phyloP scores from a whole-genome alignment of 1,284 basidiomycete genomes.

The Sphaerobolus stellatus region DNA sequence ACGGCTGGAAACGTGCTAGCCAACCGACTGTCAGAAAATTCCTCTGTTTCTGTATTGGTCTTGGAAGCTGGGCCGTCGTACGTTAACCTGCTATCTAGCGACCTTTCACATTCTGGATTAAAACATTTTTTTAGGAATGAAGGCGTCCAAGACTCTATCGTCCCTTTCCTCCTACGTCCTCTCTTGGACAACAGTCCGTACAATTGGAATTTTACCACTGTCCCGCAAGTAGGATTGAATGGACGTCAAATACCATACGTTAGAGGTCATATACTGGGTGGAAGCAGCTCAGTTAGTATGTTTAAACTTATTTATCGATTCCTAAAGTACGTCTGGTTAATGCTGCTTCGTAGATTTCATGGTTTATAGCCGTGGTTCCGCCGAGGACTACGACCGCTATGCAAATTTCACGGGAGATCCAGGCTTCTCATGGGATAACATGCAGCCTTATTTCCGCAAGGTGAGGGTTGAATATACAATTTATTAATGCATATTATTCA shows the following conservation, averaged over 20 bases:
- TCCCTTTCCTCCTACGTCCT: background rate
- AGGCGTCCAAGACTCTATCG: background rate
- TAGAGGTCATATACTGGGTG: conserved; percentile 3
- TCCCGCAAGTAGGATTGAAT: background rate
- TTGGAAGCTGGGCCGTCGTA: background rate
- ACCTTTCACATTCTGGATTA: too few relatives aligned
- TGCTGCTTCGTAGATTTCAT: conserved; percentile 8
- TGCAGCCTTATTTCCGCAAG: conserved; percentile 2
- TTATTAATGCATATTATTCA: too few relatives aligned
- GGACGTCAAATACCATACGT: background rate
- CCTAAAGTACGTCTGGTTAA: background rate
- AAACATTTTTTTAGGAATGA: too few relatives aligned
- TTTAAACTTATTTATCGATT: background rate
- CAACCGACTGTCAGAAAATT: background rate
- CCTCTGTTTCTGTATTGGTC: background rate
- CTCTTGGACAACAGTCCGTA: background rate
- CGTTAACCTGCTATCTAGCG: background rate
- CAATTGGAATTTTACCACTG: conserved; percentile 6
- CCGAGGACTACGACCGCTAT: conserved; percentile 8
- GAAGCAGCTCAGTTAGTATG: conserved; percentile 5
- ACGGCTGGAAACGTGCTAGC: background rate
- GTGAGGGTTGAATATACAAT: background rate
- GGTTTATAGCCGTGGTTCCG: conserved; percentile 8
- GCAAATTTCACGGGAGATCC: conserved; percentile 2
- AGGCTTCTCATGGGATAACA: conserved; percentile 7